Base-by-base conservation (phyloP, 345 rosid species). In the Alliaria petiolata region DNA sequence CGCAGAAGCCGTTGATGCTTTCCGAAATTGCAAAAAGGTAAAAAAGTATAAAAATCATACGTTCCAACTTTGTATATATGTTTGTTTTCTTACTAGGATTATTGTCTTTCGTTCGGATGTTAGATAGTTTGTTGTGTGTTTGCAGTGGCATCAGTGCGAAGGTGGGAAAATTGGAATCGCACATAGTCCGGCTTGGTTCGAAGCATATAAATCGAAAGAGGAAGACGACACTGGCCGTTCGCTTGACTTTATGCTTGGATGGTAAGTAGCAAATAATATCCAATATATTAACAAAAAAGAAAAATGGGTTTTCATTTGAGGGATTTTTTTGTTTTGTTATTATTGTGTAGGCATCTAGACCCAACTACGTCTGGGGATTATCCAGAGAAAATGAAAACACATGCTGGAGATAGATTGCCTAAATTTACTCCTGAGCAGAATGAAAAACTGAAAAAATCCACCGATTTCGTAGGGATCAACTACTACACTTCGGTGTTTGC, bases 391-490 rank as follows among this genome's bases (percentile, higher is more conserved):
- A 82, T 82, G 85, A 51, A 57, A 20, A 17, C n/a, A 36, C 3
- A 53, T 70, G 80, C 80, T 13, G 81, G 83, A 17, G 31, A 36
- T 1, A 57, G 85, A 52, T 61, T 82, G 55, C 83, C 85, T 7
- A 62, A 53, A 12, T 83, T 81, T 71, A 78, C 82, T 0, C 1
- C 0, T 12, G 49, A 8, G 0, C 70, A 83, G 46, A 80, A 81
- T 12, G 11, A 10, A n/a, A 55, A 70, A 69, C 9, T 81, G 36
- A 81, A 38, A 63, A 61, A 74, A n/a, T 83, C 86, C 0, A 39
- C 53, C 28, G 84, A 83, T 72, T 83, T 69, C 46, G 15, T 81
- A 0, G 84, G 81, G 3, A 9, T 83, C 3, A 83, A 83, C 69
- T 83, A 83, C 43, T 83, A 83, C 17, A 64, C 71, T 10, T 67